Evolutionary conservation across 164 flowering plant species (phyloP), one percentile per base, ranked within the genome.

Genomic region (Saururus chinensis): DNA sequence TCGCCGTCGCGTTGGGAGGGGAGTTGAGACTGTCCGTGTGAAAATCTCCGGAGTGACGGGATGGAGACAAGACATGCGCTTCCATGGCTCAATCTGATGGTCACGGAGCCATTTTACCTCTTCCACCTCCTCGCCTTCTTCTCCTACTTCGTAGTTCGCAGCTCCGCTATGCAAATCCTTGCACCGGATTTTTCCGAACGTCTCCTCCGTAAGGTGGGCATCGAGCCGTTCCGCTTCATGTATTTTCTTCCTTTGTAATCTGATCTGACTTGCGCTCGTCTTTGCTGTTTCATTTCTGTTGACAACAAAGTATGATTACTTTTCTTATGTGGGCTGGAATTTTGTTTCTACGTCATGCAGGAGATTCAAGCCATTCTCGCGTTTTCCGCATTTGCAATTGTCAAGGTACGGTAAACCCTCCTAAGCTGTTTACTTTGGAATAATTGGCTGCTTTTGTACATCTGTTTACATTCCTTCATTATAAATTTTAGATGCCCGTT

Each of bases 291-390:
- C 19, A 40, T 37, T 9, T 35, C 7, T 4, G 22, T n/a, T 40
- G 22, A 59, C 40, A 1, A 54, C 4, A 5, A 9, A 19, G 12
- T 19, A 35, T 40, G 16, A 12, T 17, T 17, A 19, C 25, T 19
- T 49, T 37, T 49, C 4, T 7, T 1, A 11, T 52, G 19, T 25
- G 11, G 22, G 14, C 25, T 11, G 35, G 7, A 51, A 30, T 53
- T 16, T 19, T 51, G 58, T 56, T 13, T 30, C 11, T 17, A 25
- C 4, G 4, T 62, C 19, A 25, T 74, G 52, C 57, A 92, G 96
- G 98, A 89, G 70, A 73, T 84, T 77, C 96, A 92, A 76, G 89
- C 84, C 41, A 14, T 82, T 68, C 69, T 89, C 63, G 83, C 87
- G 19, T 76, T 84, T 64, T 56, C 54, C 0, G 62, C 84, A 60